phyloP scores from a whole-genome alignment of 2,329 filamentous ascomycete species.

The Tricladium varicosporioides region DNA sequence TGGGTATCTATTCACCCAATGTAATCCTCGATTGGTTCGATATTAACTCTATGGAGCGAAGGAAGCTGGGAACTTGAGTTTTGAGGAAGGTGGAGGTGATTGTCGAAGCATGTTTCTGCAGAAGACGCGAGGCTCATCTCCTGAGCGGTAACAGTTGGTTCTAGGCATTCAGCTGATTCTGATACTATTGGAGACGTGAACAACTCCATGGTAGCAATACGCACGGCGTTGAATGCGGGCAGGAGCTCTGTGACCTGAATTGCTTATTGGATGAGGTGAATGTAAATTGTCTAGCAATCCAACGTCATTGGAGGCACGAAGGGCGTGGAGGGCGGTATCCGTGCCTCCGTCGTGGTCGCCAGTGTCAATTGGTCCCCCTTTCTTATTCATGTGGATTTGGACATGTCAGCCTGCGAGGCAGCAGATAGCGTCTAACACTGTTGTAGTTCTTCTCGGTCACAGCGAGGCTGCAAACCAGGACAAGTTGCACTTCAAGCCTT shows the following conservation, averaged over 20 bases:
- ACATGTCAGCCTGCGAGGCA: not conserved
- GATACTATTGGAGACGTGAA: not conserved
- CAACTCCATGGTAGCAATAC: too few relatives aligned
- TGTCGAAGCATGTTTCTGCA: not conserved
- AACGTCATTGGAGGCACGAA: not conserved
- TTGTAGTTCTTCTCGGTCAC: not conserved
- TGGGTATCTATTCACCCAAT: not conserved
- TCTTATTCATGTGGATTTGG: not conserved
- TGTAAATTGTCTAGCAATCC: not conserved
- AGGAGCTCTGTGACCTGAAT: not conserved
- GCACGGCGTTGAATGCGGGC: not conserved
- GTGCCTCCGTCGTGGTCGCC: not conserved
- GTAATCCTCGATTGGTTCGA: not conserved
- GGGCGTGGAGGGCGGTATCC: not conserved
- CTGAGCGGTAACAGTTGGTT: not conserved
- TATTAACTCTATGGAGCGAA: not conserved
- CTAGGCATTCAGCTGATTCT: not conserved
- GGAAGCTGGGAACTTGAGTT: not conserved
- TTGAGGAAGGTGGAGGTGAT: not conserved
- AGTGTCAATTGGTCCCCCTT: not conserved
- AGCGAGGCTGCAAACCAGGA: not conserved
- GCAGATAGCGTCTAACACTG: not conserved
- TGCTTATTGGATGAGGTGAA: not conserved
- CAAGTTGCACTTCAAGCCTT: not conserved
- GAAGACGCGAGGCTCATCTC: not conserved